Conservation (phyloP, 208 protist genomes). For the Blastocrithidia nonstop region DNA sequence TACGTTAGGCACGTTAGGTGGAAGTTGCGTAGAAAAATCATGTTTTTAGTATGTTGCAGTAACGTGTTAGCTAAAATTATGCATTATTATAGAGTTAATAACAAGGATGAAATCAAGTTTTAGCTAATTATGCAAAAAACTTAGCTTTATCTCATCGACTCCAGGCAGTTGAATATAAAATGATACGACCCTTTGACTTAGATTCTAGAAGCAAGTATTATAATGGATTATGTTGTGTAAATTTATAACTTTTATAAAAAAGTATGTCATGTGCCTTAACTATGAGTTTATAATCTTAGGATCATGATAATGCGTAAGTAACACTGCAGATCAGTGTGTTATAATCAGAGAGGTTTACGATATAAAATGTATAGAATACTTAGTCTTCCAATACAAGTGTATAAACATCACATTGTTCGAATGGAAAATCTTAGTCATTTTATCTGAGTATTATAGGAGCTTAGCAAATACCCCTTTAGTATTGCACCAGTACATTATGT, state of each 20-base stretch:
- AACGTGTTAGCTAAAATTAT: constrained; percentile 12
- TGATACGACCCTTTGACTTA: constrained; percentile 31
- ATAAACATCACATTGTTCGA: constrained; percentile 6
- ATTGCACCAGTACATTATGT: constrained; percentile 30
- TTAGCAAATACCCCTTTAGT: constrained; percentile 24
- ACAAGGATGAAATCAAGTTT: constrained; percentile 8
- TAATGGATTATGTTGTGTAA: too few species aligned
- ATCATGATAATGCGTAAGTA: constrained; percentile 15
- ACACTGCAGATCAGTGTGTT: constrained; percentile 47
- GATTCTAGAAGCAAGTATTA: too few species aligned
- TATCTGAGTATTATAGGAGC: constrained; percentile 55
- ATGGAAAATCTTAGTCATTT: constrained; percentile 23
- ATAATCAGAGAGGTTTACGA: too few species aligned
- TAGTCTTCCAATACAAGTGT: too few species aligned
- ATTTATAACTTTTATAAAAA: too few species aligned
- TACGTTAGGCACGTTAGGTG: constrained; percentile 17
- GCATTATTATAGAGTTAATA: constrained; percentile 11
- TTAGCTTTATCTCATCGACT: constrained; percentile 35
- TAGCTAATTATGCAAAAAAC: constrained; percentile 16
- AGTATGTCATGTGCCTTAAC: constrained; percentile 19
- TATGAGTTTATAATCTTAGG: constrained; percentile 24
- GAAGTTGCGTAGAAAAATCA: constrained; percentile 16
- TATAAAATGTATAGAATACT: too few species aligned
- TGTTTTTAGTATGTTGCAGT: constrained; percentile 25
- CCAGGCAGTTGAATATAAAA: constrained; percentile 16